Evolutionary conservation across 1,284 basidiomycete genomes (phyloP), one percentile per base, ranked within the genome.

Genomic region (Athelia psychrophila): DNA sequence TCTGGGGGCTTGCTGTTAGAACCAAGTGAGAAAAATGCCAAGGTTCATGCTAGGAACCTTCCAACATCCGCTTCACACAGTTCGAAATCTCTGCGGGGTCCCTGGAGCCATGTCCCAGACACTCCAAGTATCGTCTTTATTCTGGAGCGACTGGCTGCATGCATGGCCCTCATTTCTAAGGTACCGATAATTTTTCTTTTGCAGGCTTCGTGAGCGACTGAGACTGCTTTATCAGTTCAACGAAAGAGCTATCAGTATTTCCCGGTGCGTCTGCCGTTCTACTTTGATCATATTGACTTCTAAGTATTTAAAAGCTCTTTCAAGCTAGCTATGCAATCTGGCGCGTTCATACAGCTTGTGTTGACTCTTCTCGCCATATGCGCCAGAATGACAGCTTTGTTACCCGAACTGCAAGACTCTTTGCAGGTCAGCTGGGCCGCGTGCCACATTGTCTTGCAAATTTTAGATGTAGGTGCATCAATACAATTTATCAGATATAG

Each of bases 321-420:
- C 52, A 68, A 73, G 27, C 69, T 84, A 20, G 78, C 80, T 46
- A 79, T 90, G 73, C 84, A 86, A 61, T 78, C 79, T 1, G 87
- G 84, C 15, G 83, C 85, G 18, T 91, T 91, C 60, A 69, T 88
- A 3, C 84, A 87, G 54, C 61, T 88, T 10, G 70, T 85, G 13
- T 61, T 91, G 27, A 73, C 79, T 2, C 70, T 91, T 32, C 69
- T 74, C 19, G 83, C 81, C 8, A 76, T 89, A 44, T 70, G 76
- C 33, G 84, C 86, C 2, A 77, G 88, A 51, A 65, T 87, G 57
- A 69, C 69, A 30, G 59, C 65, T 2, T 60, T 88, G n/a, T 63
- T 75, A 16, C 62, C 64, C 30, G 80, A 83, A 50, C 54, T 86
- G 2, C 59, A 64, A 2, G 67, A 75, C 15, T 63, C 62, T 36